Percentiles rank a stretch among this genome's conserved stretches.
These are phyloP conservation scores for Russula emetica DNA, from an alignment of 768 basidiomycete genomes.

Conservation along the genomic window DNA sequence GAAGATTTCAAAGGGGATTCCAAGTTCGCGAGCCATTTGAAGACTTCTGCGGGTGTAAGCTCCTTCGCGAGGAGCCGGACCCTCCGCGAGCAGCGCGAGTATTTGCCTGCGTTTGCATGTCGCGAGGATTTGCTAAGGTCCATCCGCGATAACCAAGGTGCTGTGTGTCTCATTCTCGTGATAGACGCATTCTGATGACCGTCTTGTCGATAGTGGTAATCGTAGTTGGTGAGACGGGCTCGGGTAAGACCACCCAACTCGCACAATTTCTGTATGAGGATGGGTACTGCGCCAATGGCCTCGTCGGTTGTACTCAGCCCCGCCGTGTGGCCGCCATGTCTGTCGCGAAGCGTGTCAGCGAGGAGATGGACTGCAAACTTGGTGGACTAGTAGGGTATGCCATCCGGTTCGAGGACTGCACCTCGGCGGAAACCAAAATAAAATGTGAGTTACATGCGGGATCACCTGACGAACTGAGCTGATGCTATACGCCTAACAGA, in stretches of 20 bases:
- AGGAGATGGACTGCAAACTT: too few species aligned
- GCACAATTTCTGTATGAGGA: slow-evolving; percentile 96
- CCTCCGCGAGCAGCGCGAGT: slow-evolving; percentile 95
- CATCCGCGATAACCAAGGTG: slow-evolving; percentile 93
- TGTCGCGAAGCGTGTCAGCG: too few species aligned
- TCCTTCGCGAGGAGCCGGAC: slow-evolving; percentile 76
- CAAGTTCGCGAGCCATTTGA: slow-evolving; percentile 94
- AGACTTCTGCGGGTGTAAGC: slow-evolving; percentile 70
- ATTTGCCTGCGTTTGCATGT: slow-evolving; percentile 95
- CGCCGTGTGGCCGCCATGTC: too few species aligned
- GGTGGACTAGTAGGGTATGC: too few species aligned
- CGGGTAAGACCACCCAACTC: slow-evolving; percentile 96
- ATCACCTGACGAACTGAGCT: too few species aligned
- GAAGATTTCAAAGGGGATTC: slow-evolving; percentile 89
- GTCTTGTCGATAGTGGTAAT: too few species aligned
- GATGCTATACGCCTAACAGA: too few species aligned
- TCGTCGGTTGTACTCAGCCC: too few species aligned
- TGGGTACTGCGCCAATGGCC: slow-evolving; percentile 83
- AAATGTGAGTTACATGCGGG: too few species aligned
- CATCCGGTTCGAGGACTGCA: too few species aligned
- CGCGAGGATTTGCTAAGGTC: slow-evolving; percentile 86
- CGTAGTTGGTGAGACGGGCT: too few species aligned
- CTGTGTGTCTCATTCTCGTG: slow-evolving; percentile 20
- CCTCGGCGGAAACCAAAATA: too few species aligned
- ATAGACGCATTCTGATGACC: neutral